These are phyloP conservation scores for Quercus robur DNA, from an alignment of 306 rosid species.

Conservation along the genomic window DNA sequence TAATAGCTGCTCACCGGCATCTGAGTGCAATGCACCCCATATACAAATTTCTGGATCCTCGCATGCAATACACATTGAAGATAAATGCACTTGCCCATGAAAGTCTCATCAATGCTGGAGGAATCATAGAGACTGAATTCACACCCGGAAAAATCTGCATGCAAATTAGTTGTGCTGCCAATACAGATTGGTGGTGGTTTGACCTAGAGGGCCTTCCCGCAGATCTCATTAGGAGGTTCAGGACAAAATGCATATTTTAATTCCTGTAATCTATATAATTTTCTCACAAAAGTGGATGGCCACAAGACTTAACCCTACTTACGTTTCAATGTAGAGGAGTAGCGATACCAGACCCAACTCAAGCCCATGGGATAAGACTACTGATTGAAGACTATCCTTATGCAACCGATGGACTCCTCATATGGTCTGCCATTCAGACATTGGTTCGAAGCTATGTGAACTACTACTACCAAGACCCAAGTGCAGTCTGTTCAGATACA, in stretches of 20 bases:
- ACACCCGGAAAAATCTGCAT: slow-evolving; percentile 34
- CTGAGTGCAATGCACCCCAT: slow-evolving; percentile 49
- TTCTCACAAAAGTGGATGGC: not conserved
- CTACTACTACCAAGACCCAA: slow-evolving; percentile 27
- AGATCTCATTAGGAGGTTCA: slow-evolving; percentile 38
- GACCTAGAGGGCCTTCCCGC: slow-evolving; percentile 38
- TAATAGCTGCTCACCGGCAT: slow-evolving; percentile 41
- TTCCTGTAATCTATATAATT: not conserved
- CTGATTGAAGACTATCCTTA: slow-evolving; percentile 46
- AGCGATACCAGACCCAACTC: slow-evolving; percentile 30
- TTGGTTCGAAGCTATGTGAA: slow-evolving; percentile 36
- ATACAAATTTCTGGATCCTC: slow-evolving; percentile 41
- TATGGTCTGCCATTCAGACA: slow-evolving; percentile 41
- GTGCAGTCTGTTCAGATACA: slow-evolving; percentile 24
- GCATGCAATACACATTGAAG: slow-evolving; percentile 37
- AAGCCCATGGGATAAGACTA: slow-evolving; percentile 26
- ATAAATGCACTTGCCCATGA: slow-evolving; percentile 34
- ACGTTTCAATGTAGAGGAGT: slow-evolving; percentile 23
- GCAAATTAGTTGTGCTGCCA: slow-evolving; percentile 33
- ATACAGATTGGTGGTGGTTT: slow-evolving; percentile 37
- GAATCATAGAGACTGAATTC: slow-evolving; percentile 25
- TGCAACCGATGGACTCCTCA: slow-evolving; percentile 41
- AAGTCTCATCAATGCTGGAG: slow-evolving; percentile 27
- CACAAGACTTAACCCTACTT: not conserved
- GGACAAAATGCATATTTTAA: not conserved